Percentiles rank a stretch among this genome's conserved stretches.
phyloP scores from a whole-genome alignment of 1,284 basidiomycete species.

The Entoloma clypeatum region DNA sequence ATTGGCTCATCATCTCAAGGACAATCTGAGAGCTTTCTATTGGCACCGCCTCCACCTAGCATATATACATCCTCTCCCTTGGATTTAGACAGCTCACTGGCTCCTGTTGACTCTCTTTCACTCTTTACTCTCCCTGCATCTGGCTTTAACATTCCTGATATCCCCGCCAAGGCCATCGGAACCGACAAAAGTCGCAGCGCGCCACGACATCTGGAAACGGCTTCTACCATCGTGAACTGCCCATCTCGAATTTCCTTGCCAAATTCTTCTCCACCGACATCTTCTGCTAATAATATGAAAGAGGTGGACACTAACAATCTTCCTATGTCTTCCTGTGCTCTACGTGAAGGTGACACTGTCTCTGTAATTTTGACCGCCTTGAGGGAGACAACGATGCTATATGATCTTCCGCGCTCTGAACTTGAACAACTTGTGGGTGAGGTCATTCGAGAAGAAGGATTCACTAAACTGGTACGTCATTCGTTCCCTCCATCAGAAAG shows the following conservation, averaged over 20 bases:
- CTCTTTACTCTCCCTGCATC: too few species aligned
- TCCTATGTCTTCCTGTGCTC: not conserved
- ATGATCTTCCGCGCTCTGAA: constrained; percentile 40
- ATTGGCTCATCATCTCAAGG: not conserved
- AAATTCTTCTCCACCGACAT: constrained; percentile 16
- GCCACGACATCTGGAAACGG: not conserved
- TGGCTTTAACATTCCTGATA: too few species aligned
- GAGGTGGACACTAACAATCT: constrained; percentile 1
- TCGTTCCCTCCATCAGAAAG: not conserved
- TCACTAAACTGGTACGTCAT: constrained; percentile 42
- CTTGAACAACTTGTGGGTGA: constrained; percentile 49
- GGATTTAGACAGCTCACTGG: not conserved
- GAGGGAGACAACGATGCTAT: constrained; percentile 39
- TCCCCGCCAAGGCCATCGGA: too few species aligned
- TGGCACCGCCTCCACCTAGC: constrained; percentile 4
- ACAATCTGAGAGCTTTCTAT: not conserved
- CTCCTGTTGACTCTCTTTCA: not conserved
- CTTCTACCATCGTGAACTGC: constrained; percentile 10
- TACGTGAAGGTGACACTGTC: constrained; percentile 17
- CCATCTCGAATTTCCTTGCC: constrained; percentile 14
- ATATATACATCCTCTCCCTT: constrained; percentile 6
- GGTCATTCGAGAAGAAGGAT: constrained; percentile 57
- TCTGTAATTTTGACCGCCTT: constrained; percentile 34
- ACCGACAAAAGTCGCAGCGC: too few species aligned
- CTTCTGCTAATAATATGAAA: constrained; percentile 11